These are phyloP conservation scores for Wallacemonas sp. DNA, from an alignment of 208 protist genomes.

Conservation along the genomic window DNA sequence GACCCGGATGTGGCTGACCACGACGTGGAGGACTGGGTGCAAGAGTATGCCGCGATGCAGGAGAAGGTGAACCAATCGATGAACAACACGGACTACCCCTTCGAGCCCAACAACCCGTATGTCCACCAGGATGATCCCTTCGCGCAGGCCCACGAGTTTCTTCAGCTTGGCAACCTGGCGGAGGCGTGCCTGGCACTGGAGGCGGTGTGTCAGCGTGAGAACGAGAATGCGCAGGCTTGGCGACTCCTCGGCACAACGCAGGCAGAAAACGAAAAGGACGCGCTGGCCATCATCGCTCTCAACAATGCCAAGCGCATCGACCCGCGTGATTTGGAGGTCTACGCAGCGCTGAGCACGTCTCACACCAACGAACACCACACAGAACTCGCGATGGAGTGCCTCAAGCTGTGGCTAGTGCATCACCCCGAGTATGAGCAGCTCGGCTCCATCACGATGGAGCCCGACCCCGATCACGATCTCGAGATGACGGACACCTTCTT, in stretches of 20 bases:
- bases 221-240: constrained; percentile 73
- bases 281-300: constrained; percentile 83
- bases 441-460: constrained; percentile 50
- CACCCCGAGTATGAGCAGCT: constrained; percentile 84
- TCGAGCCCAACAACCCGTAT: constrained; percentile 90
- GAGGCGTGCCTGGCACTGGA: constrained; percentile 89
- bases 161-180: constrained; percentile 74
- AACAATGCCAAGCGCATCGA: constrained; percentile 75
- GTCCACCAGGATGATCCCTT: constrained; percentile 74
- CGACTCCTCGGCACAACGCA: constrained; percentile 79
- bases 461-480: constrained; percentile 37
- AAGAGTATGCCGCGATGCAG: constrained; percentile 76
- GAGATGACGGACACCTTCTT: constrained; percentile 71
- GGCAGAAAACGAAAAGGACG: constrained; percentile 91
- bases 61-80: constrained; percentile 33
- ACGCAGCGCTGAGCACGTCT: constrained; percentile 74
- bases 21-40: constrained; percentile 74
- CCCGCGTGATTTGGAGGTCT: constrained; percentile 67
- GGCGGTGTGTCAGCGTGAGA: constrained; percentile 83
- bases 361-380: constrained; percentile 89
- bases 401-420: constrained; percentile 76
- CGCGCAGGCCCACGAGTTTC: constrained; percentile 72
- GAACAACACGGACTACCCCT: constrained; percentile 86
- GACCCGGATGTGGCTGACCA: constrained; percentile 36
- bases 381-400: constrained; percentile 62